Percentiles rank a stretch among this genome's conserved stretches.
Evolutionary conservation across 352 stramenopile genomes (phyloP).

Genomic region (Achlya hypogyna): DNA sequence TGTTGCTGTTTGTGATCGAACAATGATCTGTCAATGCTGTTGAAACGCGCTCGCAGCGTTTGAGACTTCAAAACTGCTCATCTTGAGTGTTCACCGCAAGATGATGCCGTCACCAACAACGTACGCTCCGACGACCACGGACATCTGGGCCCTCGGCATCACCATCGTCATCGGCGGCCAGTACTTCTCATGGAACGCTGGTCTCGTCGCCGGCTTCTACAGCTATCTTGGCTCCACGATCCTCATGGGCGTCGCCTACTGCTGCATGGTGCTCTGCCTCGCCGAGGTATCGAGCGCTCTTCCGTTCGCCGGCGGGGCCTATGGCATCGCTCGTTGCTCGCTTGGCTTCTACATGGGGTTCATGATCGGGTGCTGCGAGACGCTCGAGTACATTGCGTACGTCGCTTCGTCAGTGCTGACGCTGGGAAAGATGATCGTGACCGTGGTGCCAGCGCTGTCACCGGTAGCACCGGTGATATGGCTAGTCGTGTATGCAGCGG

Average conservation of each 20-base stretch:
- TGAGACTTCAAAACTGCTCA: no score
- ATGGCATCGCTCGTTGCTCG: slow-evolving; percentile 30
- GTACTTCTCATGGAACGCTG: slow-evolving; percentile 37
- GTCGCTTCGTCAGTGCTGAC: slow-evolving; percentile 25
- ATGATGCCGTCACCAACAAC: background rate
- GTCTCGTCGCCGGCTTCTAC: slow-evolving; percentile 25
- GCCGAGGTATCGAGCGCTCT: slow-evolving; percentile 28
- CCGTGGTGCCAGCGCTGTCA: background rate
- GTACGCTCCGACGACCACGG: background rate
- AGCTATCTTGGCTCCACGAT: slow-evolving; percentile 27
- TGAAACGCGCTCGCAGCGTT: no score
- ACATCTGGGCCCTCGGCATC: slow-evolving; percentile 25
- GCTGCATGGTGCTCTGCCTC: slow-evolving; percentile 27
- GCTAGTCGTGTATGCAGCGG: background rate
- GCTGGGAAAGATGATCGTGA: slow-evolving; percentile 22
- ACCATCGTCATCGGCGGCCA: slow-evolving; percentile 36
- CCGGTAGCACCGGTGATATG: background rate
- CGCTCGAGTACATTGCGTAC: slow-evolving; percentile 38
- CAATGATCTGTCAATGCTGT: no score
- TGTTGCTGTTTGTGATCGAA: no score
- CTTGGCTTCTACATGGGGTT: slow-evolving; percentile 31
- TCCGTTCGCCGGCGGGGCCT: slow-evolving; percentile 30
- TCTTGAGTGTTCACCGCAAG: no score
- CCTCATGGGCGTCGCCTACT: slow-evolving; percentile 27
- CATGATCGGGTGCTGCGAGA: slow-evolving; percentile 30